phyloP scores from a whole-genome alignment of 352 stramenopile species.

The Phytophthora tubulina region DNA sequence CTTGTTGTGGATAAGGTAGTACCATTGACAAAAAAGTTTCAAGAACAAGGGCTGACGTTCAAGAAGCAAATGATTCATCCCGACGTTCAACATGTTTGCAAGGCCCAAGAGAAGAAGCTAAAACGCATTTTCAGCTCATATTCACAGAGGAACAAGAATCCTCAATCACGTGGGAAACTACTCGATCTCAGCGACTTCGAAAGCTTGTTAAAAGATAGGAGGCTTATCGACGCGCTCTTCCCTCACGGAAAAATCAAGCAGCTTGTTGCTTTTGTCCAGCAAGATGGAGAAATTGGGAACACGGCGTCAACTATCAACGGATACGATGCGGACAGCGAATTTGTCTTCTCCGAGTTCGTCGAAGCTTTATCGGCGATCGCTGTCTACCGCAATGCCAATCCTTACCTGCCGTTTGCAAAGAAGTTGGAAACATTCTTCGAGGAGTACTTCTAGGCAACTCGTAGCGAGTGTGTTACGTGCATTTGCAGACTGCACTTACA shows the following conservation, averaged over 20 bases:
- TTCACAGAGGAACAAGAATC: constrained; percentile 82
- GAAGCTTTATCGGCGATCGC: constrained; percentile 77
- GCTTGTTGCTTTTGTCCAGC: constrained; percentile 79
- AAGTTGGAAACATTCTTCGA: constrained; percentile 84
- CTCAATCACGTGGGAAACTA: constrained; percentile 70
- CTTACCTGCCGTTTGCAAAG: constrained; percentile 78
- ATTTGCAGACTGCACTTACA: constrained; percentile 19
- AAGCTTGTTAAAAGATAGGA: constrained; percentile 71
- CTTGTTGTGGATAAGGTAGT: constrained; percentile 75
- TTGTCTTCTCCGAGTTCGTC: constrained; percentile 85
- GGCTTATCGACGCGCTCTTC: constrained; percentile 78
- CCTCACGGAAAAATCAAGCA: constrained; percentile 80
- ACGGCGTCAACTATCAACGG: constrained; percentile 50
- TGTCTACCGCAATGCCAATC: constrained; percentile 82
- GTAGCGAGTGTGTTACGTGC: background rate
- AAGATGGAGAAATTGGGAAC: constrained; percentile 69
- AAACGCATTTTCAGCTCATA: constrained; percentile 81
- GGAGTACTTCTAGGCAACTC: constrained; percentile 64
- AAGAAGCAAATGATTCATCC: constrained; percentile 88
- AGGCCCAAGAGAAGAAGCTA: constrained; percentile 79
- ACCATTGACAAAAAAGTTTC: constrained; percentile 79
- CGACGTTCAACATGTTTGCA: constrained; percentile 81
- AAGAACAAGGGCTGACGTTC: constrained; percentile 83
- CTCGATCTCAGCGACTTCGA: constrained; percentile 83
- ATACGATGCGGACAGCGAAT: constrained; percentile 73